phyloP scores from a whole-genome alignment of 2,329 filamentous ascomycete genomes.

The Talaromyces sp. region DNA sequence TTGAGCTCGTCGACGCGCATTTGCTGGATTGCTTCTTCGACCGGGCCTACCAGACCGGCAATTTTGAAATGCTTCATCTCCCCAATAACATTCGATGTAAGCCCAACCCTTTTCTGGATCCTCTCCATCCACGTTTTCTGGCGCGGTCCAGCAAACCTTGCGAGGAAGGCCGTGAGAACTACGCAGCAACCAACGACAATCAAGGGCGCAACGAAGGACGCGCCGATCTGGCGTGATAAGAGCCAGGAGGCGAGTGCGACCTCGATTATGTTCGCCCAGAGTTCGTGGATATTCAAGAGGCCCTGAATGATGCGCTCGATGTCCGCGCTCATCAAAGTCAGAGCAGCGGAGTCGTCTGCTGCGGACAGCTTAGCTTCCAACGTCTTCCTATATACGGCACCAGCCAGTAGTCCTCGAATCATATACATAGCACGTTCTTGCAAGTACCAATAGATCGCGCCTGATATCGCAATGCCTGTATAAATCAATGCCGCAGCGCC shows the following conservation, averaged over 20 bases:
- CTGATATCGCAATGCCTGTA: constrained; percentile 35
- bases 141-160: constrained; percentile 26
- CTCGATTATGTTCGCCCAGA: constrained; percentile 41
- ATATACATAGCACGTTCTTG: constrained; percentile 39
- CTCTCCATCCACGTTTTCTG: constrained; percentile 47
- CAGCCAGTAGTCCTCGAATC: constrained; percentile 38
- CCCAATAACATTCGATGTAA: constrained; percentile 43
- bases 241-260: constrained; percentile 42
- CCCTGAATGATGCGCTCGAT: constrained; percentile 39
- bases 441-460: constrained; percentile 36
- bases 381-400: constrained; percentile 45
- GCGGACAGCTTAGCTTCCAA: constrained; percentile 24
- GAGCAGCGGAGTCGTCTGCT: constrained; percentile 30
- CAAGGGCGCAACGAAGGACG: constrained; percentile 39
- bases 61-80: constrained; percentile 50
- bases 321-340: constrained; percentile 44
- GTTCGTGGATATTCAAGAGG: constrained; percentile 38
- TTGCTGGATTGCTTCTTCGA: constrained; percentile 32
- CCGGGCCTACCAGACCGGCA: constrained; percentile 39
- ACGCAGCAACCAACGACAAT: constrained; percentile 20
- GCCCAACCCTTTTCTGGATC: constrained; percentile 44
- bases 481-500: constrained; percentile 40
- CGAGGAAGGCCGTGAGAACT: constrained; percentile 1
- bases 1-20: constrained; percentile 35
- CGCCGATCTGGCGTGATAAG: constrained; percentile 35